Base-by-base conservation (phyloP, 176 grass and related monocot genomes). In the Eragrostis curvula region DNA sequence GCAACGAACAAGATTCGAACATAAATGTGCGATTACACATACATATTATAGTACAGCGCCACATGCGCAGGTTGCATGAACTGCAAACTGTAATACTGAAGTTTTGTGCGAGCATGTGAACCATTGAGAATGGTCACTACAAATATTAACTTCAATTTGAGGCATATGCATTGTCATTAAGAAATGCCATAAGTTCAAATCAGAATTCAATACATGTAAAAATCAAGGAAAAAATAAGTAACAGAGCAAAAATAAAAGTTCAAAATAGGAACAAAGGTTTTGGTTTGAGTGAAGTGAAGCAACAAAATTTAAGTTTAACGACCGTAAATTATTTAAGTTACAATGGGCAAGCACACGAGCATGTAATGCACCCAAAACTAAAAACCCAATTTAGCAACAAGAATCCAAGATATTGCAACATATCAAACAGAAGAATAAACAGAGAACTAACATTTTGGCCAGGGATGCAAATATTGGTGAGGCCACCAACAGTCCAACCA, bases 401-500 rank as follows among this genome's bases (percentile, higher is more conserved):
- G 25, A 64, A 29, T 65, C 30, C 24, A 23, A 44, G 65, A 81
- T 48, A 28, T 48, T 46, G 32, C 14, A 65, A 30, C 24, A 64
- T 25, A 47, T 45, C 0, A 45, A 56, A 68, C 60, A 63, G 24
- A 52, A 30, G 24, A 55, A 62, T 9, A 45, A 14, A 62, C 39
- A 60, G 45, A 65, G 63, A 73, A 63, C 83, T 64, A 86, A 99
- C 96, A 84, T 87, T 82, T 96, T 94, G 81, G 93, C 91, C 75
- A 99, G 77, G 25, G 87, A 89, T 69, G 96, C 96, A 85, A 99
- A 99, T 88, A 92, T 94, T 4, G 91, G 93, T 1, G 93, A 99
- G 80, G 96, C 85, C 12, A 99, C 71, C 80, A 99, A 79, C 58
- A 99, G 66, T n/a, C 96, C 96, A 81, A 96, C 97, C 97, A 99